These are phyloP conservation scores for Aspergillus intermedius DNA, from an alignment of 2,329 filamentous ascomycete genomes.

Conservation along the genomic window DNA sequence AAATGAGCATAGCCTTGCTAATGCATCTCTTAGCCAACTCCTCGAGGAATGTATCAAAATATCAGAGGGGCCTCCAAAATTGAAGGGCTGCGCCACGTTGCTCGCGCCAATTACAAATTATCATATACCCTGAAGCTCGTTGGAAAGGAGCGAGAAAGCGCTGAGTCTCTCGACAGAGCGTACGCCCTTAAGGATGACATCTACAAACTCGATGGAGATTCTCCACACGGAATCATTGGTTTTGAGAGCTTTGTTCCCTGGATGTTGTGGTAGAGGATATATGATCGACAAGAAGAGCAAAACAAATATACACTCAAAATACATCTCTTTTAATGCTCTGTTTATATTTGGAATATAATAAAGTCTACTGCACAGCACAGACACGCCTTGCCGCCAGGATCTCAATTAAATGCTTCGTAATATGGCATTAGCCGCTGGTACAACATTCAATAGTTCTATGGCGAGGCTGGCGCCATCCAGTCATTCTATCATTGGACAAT, in stretches of 20 bases:
- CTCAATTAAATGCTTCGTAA: neutral
- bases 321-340: neutral
- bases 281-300: neutral
- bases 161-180: constrained; percentile 3
- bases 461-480: neutral
- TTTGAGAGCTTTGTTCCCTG: constrained; percentile 9
- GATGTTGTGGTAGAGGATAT: constrained; percentile 9
- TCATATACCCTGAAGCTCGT: constrained; percentile 1
- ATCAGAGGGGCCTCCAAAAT: constrained; percentile 2
- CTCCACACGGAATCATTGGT: neutral
- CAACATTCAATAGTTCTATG: neutral
- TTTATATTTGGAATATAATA: too few relatives aligned
- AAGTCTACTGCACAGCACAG: neutral
- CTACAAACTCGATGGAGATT: constrained; percentile 1
- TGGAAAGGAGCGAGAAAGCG: constrained; percentile 1
- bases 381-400: neutral
- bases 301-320: neutral
- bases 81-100: constrained; percentile 8
- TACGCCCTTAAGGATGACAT: neutral
- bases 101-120: constrained; percentile 7
- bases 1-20: neutral
- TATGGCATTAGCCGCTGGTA: neutral
- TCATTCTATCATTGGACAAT: neutral
- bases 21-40: constrained; percentile 2
- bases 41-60: constrained; percentile 7